Conservation (phyloP, 2,329 filamentous ascomycete species). For the Fusarium praegraminearum region DNA sequence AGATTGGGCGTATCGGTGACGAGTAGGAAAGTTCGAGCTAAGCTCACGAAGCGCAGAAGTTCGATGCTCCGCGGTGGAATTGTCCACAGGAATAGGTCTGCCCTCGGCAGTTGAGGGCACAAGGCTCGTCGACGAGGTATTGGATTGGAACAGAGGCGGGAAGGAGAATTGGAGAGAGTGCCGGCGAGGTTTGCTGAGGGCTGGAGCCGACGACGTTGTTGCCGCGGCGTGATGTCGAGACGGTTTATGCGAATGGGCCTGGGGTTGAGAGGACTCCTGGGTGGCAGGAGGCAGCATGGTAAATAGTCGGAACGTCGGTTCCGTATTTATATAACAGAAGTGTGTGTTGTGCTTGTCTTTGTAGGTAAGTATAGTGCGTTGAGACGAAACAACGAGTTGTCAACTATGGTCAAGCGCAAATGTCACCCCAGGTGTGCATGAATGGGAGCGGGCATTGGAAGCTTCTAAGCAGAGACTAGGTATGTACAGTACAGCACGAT, state of each 20-base stretch:
- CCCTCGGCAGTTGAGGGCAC: constrained; percentile 68
- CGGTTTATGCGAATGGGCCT: constrained; percentile 38
- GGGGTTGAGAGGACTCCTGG: constrained; percentile 37
- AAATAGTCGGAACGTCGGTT: constrained; percentile 18
- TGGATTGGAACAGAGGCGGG: constrained; percentile 61
- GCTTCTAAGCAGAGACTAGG: constrained; percentile 14
- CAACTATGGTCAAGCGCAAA: constrained; percentile 30
- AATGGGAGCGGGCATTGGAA: constrained; percentile 44
- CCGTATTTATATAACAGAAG: constrained; percentile 37
- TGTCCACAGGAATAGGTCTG: constrained; percentile 67
- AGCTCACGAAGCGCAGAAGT: constrained; percentile 71
- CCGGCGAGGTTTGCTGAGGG: constrained; percentile 47
- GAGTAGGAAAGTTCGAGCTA: constrained; percentile 68
- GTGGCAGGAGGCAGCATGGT: constrained; percentile 37
- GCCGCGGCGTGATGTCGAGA: constrained; percentile 44
- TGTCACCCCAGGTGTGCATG: constrained; percentile 39
- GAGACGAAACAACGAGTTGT: constrained; percentile 25
- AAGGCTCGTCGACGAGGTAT: constrained; percentile 65
- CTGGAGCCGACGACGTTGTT: constrained; percentile 41
- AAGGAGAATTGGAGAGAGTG: constrained; percentile 62
- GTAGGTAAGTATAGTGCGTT: constrained; percentile 21
- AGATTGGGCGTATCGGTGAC: constrained; percentile 68
- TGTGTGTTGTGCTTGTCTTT: constrained; percentile 27
- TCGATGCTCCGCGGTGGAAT: constrained; percentile 66
- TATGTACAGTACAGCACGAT: constrained; percentile 20